Evolutionary conservation across 306 rosid genomes (phyloP), one percentile per base, ranked within the genome.

Genomic region (Casuarina cunninghamiana): DNA sequence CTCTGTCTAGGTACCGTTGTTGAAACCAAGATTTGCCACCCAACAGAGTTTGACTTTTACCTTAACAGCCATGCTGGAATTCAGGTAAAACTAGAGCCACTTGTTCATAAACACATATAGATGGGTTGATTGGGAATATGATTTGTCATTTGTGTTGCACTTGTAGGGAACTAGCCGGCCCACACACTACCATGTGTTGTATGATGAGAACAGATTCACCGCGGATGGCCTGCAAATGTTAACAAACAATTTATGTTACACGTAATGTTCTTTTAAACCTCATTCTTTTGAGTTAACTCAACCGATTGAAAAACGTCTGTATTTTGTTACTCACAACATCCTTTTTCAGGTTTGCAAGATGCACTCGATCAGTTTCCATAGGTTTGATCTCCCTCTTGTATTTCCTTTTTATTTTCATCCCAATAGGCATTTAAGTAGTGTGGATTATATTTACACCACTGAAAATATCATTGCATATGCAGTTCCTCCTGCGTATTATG

Each of bases 41-140:
- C 96, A 0, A 78, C 91, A 0, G 96, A 86, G 7, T 85, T 87
- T 39, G 96, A 91, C 69, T 93, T 93, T 62, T 93, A 88, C 46
- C 90, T 93, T 6, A 90, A 93, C 48, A 93, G 97, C 68, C 98
- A 93, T 77, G 93, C 96, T 2, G 98, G 90, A 42, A 91, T 89
- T n/a, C 93, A 91, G 78, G 96, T 91, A 49, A 44, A 67, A 10
- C 39, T 5, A 49, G 62, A 9, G 1, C 26, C 17, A 41, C 15
- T 60, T 45, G 11, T 37, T 26, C 54, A 66, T 41, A 10, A 10
- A 41, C 42, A 15, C 45, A 15, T 15, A 39, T 2, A 38, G 10
- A 5, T 5, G 0, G 0, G 4, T 38, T 65, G 8, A 0, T 38
- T 5, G 70, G 26, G 0, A 65, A 3, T 62, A 21, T 67, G 58